Conservation (phyloP, 139 green algal genomes). For the Astrephomene gubernaculifera region DNA sequence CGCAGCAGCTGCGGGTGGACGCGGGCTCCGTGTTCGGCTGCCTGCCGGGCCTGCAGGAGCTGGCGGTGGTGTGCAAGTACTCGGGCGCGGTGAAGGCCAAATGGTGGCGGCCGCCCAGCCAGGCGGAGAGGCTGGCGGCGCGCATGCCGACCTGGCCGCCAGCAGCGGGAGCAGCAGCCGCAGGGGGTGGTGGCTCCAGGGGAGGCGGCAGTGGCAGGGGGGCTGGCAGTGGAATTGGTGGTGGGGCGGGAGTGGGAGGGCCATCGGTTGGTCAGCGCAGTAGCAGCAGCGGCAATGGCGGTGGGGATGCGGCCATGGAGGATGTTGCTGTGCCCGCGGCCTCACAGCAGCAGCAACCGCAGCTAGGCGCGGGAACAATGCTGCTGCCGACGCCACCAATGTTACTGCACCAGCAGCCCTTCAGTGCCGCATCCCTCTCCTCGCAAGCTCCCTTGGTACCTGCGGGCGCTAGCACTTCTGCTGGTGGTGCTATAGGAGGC, state of each 20-base stretch:
- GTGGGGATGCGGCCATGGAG: neutral
- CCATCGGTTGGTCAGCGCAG: neutral
- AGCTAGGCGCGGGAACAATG: too few species aligned
- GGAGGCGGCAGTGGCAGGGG: neutral
- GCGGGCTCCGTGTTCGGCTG: neutral
- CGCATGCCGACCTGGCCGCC: slow-evolving; percentile 35
- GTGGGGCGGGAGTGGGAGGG: neutral
- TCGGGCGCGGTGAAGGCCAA: slow-evolving; percentile 14
- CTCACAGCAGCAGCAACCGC: neutral
- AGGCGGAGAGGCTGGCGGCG: neutral
- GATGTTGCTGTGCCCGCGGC: neutral
- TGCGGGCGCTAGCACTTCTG: too few species aligned
- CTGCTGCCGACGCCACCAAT: too few species aligned
- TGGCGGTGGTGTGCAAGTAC: slow-evolving; percentile 39
- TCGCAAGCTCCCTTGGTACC: too few species aligned
- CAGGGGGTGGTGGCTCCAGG: neutral
- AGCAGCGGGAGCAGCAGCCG: neutral
- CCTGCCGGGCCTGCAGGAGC: slow-evolving; percentile 27
- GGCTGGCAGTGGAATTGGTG: neutral
- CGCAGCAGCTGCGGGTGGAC: slow-evolving; percentile 43
- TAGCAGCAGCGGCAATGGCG: neutral
- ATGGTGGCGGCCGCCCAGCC: slow-evolving; percentile 31
- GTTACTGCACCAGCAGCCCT: too few species aligned
- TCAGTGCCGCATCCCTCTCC: too few species aligned
- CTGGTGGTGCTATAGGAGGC: too few species aligned